These are phyloP conservation scores for Solanum peruvianum DNA, from an alignment of 257 asterid genomes.

Conservation along the genomic window DNA sequence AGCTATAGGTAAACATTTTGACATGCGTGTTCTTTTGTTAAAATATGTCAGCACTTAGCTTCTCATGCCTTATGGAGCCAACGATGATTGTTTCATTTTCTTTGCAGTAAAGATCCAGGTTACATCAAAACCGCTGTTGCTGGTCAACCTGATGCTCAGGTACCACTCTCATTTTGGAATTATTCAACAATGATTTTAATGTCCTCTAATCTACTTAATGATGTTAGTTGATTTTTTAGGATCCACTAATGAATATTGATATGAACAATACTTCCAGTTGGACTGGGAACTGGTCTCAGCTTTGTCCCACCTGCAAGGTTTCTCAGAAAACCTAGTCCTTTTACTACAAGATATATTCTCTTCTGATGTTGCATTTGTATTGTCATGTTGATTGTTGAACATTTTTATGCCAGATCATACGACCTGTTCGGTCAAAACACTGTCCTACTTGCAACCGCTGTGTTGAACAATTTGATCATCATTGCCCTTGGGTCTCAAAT, in stretches of 20 bases:
- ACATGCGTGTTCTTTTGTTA: neutral
- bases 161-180: constrained; percentile 9
- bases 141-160: constrained; percentile 57
- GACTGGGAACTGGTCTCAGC: constrained; percentile 96
- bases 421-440: constrained; percentile 97
- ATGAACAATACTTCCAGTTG: constrained; percentile 46
- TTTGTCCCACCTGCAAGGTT: constrained; percentile 99
- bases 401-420: constrained; percentile 52
- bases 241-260: constrained; percentile 72
- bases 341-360: constrained; percentile 6
- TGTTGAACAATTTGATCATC: constrained; percentile 98
- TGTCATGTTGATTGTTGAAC: neutral
- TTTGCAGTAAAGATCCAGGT: constrained; percentile 90
- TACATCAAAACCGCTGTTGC: constrained; percentile 33
- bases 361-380: constrained; percentile 5
- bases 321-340: neutral
- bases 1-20: neutral
- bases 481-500: constrained; percentile 98
- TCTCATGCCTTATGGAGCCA: neutral
- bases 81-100: constrained; percentile 18
- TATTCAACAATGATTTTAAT: neutral
- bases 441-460: constrained; percentile 85
- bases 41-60: neutral
- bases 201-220: neutral
- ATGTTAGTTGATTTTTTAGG: constrained; percentile 33